phyloP scores from a whole-genome alignment of 2,329 filamentous ascomycete genomes.

The Rhytidhysteron rufulum region DNA sequence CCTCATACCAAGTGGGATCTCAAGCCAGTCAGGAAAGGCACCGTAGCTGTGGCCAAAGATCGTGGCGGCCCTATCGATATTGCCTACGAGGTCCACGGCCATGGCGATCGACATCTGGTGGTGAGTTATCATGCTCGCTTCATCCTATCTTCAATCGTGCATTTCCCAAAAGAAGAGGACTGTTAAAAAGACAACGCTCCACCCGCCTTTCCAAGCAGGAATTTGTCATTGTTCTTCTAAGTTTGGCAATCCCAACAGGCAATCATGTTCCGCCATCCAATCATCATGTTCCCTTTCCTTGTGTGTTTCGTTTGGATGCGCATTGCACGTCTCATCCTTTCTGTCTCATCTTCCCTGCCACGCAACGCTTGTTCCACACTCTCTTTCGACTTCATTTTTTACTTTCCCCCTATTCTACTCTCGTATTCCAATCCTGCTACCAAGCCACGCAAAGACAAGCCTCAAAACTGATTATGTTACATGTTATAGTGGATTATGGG shows the following conservation, averaged over 20 bases:
- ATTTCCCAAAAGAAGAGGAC: neutral
- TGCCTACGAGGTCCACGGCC: slow-evolving; percentile 75
- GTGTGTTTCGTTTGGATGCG: slow-evolving; percentile 35
- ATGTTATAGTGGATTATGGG: slow-evolving; percentile 72
- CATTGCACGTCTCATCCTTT: slow-evolving; percentile 31
- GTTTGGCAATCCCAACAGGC: neutral
- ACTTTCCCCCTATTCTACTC: slow-evolving; percentile 8
- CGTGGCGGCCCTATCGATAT: slow-evolving; percentile 74
- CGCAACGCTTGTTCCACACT: slow-evolving; percentile 15
- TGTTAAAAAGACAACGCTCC: neutral
- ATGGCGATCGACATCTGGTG: slow-evolving; percentile 66
- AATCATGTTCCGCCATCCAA: slow-evolving; percentile 7
- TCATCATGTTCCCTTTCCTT: slow-evolving; percentile 10
- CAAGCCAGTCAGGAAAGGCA: slow-evolving; percentile 60
- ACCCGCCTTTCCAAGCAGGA: neutral
- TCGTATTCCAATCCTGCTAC: neutral
- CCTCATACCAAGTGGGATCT: slow-evolving; percentile 65
- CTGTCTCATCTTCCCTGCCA: slow-evolving; percentile 24
- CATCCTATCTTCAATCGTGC: neutral
- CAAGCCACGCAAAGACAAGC: neutral
- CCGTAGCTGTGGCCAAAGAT: slow-evolving; percentile 60
- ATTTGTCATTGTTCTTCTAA: too few relatives aligned
- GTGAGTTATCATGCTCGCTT: slow-evolving; percentile 49
- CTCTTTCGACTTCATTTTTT: slow-evolving; percentile 12
- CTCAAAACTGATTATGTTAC: neutral